Base-by-base conservation (phyloP, 2,329 filamentous ascomycete genomes). In the Colletotrichum tofieldiae region DNA sequence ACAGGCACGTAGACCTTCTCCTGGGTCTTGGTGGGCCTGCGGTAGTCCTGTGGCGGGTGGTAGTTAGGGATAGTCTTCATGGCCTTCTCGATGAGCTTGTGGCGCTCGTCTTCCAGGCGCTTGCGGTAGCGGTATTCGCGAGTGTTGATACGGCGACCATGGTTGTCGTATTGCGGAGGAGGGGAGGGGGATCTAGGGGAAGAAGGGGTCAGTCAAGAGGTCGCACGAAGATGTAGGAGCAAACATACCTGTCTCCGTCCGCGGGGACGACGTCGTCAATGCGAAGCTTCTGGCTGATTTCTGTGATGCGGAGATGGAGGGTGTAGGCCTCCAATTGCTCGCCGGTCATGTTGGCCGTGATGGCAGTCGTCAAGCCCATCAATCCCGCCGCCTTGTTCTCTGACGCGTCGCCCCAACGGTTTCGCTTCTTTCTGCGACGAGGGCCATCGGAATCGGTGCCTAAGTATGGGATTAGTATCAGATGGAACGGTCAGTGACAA, bases 1-100 rank as follows among this genome's bases (percentile, higher is more conserved):
- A 99, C 96, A 83, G 96, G 96, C 84, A 99, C 96, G 84, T 99
- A 99, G 93, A 99, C 97, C 90, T 99, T 99, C 90, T 99, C 96
- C 86, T 99, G 96, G 82, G 96, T 99, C 93, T 99, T 99, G 83
- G 96, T 98, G 75, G 96, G 96, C 80, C 96, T 94, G 84, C 96
- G 94, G 85, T 99, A 99, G 84, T 99, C 96, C 89, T 96, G 94
- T 72, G 96, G 96, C 79, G 96, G 96, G 82, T 98, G 95, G 84
- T 99, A 99, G 91, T 98, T 98, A 87, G 96, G 96, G 84, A 99
- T 98, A 81, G 94, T 95, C 88, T 98, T 98, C 94, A 98, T 98
- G 79, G 96, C 96, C 88, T 97, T 98, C 82, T 99, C 96, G 82
- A 99, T 94, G 78, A 98, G 90, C 85, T 98, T 98, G 87, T 99